Evolutionary conservation across 345 rosid species (phyloP).

Genomic region (Geranium rotundifolium): DNA sequence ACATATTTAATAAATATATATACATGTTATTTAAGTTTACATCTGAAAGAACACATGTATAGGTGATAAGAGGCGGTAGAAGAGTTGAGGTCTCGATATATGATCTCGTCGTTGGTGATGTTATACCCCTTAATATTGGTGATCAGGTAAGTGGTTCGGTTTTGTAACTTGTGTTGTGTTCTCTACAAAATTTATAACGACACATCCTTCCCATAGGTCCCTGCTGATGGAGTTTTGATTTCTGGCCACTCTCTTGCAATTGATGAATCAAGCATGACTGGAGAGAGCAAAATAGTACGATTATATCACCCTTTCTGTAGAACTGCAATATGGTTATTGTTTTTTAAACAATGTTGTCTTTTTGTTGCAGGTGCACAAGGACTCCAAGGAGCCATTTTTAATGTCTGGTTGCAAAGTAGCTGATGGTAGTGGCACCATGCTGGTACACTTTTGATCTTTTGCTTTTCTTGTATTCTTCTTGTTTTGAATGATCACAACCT

Average conservation of each 20-base stretch:
- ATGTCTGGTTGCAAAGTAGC: constrained; percentile 99
- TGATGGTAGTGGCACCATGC: constrained; percentile 89
- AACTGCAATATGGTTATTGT: too few relatives aligned
- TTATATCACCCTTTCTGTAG: background rate
- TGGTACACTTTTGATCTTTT: constrained; percentile 31
- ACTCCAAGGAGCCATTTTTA: constrained; percentile 63
- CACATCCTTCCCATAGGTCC: constrained; percentile 39
- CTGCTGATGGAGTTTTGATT: constrained; percentile 88
- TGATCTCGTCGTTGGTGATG: constrained; percentile 91
- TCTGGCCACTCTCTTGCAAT: constrained; percentile 73
- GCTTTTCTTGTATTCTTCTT: background rate
- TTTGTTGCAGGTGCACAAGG: constrained; percentile 75
- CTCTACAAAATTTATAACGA: constrained; percentile 2
- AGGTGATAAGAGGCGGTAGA: constrained; percentile 88
- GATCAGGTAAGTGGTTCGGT: constrained; percentile 53
- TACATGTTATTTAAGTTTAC: constrained; percentile 1
- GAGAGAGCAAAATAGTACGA: constrained; percentile 89
- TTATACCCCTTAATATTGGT: constrained; percentile 89
- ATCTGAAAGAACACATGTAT: constrained; percentile 6
- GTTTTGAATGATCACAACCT: background rate
- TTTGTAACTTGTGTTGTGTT: background rate
- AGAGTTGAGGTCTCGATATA: constrained; percentile 73
- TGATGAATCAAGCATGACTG: constrained; percentile 99
- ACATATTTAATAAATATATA: constrained; percentile 4
- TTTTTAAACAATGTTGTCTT: background rate